Conservation (phyloP, 495 filamentous ascomycete species). For the Penicillium soppii region DNA sequence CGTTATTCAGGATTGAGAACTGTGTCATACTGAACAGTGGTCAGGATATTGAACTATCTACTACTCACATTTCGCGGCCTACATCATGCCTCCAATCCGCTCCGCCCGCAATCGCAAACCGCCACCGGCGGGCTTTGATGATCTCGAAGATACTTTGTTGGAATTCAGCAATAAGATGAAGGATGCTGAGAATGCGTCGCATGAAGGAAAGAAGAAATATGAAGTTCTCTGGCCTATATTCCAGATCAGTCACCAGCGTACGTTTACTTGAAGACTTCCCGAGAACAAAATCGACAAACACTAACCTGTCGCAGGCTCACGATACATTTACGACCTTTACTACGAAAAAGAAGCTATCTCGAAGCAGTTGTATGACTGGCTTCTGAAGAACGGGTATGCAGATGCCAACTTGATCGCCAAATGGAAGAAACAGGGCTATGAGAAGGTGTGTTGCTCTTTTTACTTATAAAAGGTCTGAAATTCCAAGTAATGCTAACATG, state of each 20-base stretch:
- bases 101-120: constrained; percentile 77
- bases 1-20: too few relatives aligned
- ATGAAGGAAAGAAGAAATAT: constrained; percentile 77
- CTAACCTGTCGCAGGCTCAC: constrained; percentile 49
- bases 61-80: neutral
- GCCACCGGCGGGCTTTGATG: constrained; percentile 91
- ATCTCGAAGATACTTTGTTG: constrained; percentile 94
- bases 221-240: constrained; percentile 96
- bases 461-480: neutral
- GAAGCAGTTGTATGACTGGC: constrained; percentile 88
- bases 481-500: constrained; percentile 12
- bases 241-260: constrained; percentile 93
- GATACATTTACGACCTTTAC: constrained; percentile 97
- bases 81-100: constrained; percentile 80
- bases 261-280: too few relatives aligned
- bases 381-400: constrained; percentile 94
- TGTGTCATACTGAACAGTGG: too few relatives aligned
- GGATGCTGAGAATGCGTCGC: constrained; percentile 82
- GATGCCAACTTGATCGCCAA: constrained; percentile 95
- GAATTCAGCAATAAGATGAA: constrained; percentile 99
- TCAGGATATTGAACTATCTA: too few relatives aligned
- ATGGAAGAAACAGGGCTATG: constrained; percentile 99
- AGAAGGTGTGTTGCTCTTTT: constrained; percentile 70
- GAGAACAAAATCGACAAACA: too few relatives aligned
- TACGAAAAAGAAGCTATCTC: constrained; percentile 96